Conservation (phyloP, 2,329 filamentous ascomycete genomes). For the Helminthosporium solani region DNA sequence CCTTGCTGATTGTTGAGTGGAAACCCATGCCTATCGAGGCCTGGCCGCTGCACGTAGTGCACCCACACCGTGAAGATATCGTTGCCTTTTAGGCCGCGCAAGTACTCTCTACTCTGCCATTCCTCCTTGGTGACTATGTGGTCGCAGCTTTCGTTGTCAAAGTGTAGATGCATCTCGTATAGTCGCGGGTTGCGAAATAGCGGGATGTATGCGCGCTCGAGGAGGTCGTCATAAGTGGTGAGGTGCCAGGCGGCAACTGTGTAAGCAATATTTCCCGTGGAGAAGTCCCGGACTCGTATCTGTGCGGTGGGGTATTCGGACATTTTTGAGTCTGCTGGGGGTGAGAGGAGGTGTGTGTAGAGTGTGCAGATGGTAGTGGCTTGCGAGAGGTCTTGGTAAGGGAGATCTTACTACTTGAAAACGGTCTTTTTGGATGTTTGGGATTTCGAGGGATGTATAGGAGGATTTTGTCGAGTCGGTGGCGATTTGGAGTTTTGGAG, state of each 20-base stretch:
- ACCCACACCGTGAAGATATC: neutral
- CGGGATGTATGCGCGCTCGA: neutral
- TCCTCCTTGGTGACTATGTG: neutral
- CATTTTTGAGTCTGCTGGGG: neutral
- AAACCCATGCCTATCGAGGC: neutral
- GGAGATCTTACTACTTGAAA: neutral
- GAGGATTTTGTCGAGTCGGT: neutral
- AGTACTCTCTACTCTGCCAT: neutral
- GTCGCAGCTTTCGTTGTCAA: neutral
- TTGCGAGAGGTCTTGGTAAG: neutral
- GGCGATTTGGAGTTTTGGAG: neutral
- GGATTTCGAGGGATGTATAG: neutral
- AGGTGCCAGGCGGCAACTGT: conserved; percentile 1
- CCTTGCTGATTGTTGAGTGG: neutral
- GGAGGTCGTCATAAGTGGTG: neutral
- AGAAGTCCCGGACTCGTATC: conserved; percentile 3
- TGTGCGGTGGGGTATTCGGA: neutral
- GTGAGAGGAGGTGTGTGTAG: neutral
- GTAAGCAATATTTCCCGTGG: neutral
- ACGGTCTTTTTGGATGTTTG: neutral
- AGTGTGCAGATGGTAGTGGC: neutral
- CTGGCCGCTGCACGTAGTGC: neutral
- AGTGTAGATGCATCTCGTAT: conserved; percentile 4
- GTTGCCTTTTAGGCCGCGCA: neutral
- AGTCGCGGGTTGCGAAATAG: neutral